Percentiles rank a stretch among this genome's conserved stretches.
phyloP scores from a whole-genome alignment of 2,329 filamentous ascomycete species.

The Ophiostoma sp. region DNA sequence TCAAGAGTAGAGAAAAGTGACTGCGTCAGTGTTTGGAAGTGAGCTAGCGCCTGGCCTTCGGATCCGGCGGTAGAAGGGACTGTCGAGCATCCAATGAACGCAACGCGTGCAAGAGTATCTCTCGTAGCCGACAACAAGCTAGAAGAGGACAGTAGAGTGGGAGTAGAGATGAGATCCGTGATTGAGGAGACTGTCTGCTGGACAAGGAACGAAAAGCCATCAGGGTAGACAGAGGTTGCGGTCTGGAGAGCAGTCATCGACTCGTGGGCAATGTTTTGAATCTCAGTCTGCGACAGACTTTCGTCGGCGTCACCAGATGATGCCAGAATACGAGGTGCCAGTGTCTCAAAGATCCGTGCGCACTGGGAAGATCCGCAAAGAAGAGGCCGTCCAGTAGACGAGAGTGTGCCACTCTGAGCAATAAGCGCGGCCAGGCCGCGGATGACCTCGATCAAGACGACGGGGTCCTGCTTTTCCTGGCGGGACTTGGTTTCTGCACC shows the following conservation, averaged over 20 bases:
- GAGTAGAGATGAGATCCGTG: neutral
- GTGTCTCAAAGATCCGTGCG: conserved; percentile 26
- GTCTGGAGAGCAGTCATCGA: conserved; percentile 24
- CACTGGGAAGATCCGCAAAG: conserved; percentile 35
- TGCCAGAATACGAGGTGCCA: conserved; percentile 21
- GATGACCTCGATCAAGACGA: conserved; percentile 40
- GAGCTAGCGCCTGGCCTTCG: conserved; percentile 24
- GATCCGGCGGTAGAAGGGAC: conserved; percentile 23
- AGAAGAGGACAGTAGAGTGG: neutral
- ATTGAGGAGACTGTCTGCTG: conserved; percentile 8
- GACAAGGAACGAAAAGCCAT: conserved; percentile 22
- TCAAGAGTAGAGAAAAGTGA: conserved; percentile 33
- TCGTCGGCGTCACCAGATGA: neutral
- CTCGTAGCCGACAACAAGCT: conserved; percentile 28
- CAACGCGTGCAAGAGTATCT: conserved; percentile 42
- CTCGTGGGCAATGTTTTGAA: conserved; percentile 22
- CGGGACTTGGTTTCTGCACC: conserved; percentile 22
- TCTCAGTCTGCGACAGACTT: conserved; percentile 14
- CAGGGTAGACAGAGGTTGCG: conserved; percentile 21
- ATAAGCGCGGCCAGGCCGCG: conserved; percentile 44
- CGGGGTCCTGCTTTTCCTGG: conserved; percentile 31
- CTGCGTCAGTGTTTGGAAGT: conserved; percentile 27
- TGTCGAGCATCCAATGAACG: conserved; percentile 45
- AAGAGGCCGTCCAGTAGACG: conserved; percentile 23
- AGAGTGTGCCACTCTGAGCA: conserved; percentile 35